Conservation (phyloP, 1,284 basidiomycete genomes). For the Golubevia pallescens region DNA sequence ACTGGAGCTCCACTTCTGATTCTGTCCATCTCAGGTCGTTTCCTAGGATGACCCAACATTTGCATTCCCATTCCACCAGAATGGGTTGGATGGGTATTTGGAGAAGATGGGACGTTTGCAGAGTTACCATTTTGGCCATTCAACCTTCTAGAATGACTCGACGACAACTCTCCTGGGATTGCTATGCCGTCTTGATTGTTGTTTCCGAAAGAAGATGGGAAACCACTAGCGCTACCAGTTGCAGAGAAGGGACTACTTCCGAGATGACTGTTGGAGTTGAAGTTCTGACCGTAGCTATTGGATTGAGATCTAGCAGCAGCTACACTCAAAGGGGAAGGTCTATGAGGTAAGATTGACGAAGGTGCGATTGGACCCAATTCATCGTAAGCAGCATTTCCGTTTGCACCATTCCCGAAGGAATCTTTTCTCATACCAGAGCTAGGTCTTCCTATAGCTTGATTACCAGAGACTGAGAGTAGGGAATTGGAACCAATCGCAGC, state of each 20-base stretch:
- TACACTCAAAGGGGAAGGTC: slow-evolving; percentile 10
- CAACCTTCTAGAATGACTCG: too few relatives aligned
- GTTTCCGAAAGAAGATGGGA: not conserved
- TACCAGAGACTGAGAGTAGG: slow-evolving; percentile 3
- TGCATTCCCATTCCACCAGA: slow-evolving; percentile 19
- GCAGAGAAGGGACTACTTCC: not conserved
- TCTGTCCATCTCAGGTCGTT: slow-evolving; percentile 8
- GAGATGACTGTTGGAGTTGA: not conserved
- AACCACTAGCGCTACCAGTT: not conserved
- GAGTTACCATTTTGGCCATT: too few relatives aligned
- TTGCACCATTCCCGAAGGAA: slow-evolving; percentile 10
- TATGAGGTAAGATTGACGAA: slow-evolving; percentile 33
- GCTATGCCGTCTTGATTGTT: slow-evolving; percentile 3
- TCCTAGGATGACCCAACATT: slow-evolving; percentile 25
- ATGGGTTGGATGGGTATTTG: slow-evolving; percentile 1
- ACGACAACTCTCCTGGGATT: slow-evolving; percentile 7
- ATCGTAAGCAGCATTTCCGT: slow-evolving; percentile 17
- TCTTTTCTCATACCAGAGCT: slow-evolving; percentile 1
- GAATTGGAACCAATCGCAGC: not conserved
- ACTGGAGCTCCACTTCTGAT: slow-evolving; percentile 19
- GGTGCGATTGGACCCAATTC: slow-evolving; percentile 43
- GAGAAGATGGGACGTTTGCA: slow-evolving; percentile 1
- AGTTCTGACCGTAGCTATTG: slow-evolving; percentile 1
- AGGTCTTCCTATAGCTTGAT: slow-evolving; percentile 2
- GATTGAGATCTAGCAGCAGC: slow-evolving; percentile 7